Conservation (phyloP, 371 early-diverging fungal genomes). For the Syncephalastrum racemosum region DNA sequence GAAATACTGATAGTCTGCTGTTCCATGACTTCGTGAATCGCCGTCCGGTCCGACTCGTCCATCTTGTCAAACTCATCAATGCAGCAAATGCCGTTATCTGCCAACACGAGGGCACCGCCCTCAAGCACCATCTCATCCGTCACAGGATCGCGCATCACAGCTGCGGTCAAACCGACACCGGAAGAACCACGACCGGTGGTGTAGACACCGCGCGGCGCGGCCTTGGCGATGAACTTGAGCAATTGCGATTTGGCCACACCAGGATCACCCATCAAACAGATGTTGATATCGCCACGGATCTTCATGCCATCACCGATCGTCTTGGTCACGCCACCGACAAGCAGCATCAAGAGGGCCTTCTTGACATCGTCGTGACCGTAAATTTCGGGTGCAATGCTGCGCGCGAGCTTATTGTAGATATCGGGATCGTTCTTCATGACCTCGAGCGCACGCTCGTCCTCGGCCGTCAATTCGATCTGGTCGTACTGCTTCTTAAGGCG, state of each 20-base stretch:
- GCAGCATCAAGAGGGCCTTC: conserved; percentile 84
- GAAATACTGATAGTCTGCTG: conserved; percentile 92
- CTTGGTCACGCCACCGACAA: conserved; percentile 91
- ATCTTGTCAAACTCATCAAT: conserved; percentile 96
- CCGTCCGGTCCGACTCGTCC: conserved; percentile 87
- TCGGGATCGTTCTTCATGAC: conserved; percentile 69
- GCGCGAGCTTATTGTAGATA: conserved; percentile 83
- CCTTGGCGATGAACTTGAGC: conserved; percentile 84
- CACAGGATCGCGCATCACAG: conserved; percentile 83
- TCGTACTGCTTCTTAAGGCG: conserved; percentile 89
- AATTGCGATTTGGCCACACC: conserved; percentile 97
- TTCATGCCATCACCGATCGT: conserved; percentile 89
- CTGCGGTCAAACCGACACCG: conserved; percentile 96
- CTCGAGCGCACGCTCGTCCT: conserved; percentile 60
- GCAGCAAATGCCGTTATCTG: conserved; percentile 92
- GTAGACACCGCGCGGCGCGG: conserved; percentile 90
- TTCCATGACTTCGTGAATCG: conserved; percentile 97
- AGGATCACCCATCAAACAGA: conserved; percentile 99
- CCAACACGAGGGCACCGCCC: conserved; percentile 90
- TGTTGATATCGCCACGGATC: conserved; percentile 94
- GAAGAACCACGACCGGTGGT: conserved; percentile 91
- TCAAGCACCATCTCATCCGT: conserved; percentile 91
- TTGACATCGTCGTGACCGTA: conserved; percentile 97
- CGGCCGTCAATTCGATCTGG: conserved; percentile 71
- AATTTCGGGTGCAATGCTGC: conserved; percentile 96